Evolutionary conservation across 2,329 filamentous ascomycete genomes (phyloP).

Genomic region (Lithohypha guttulata): DNA sequence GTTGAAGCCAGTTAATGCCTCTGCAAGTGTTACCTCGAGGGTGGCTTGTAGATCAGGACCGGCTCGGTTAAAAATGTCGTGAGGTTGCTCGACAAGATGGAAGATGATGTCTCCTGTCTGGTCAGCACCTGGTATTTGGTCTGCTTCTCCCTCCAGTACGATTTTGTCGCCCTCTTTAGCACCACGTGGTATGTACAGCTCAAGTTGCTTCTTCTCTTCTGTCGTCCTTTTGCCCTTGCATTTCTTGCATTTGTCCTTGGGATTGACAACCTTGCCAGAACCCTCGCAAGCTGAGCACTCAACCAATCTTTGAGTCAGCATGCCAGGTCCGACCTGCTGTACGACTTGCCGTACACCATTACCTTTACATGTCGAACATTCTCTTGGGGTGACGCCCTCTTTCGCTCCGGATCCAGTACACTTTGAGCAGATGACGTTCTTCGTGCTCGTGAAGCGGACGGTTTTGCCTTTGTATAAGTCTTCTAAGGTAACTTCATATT

Average conservation of each 20-base stretch:
- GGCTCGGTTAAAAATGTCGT: slow-evolving; percentile 70
- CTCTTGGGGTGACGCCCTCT: slow-evolving; percentile 73
- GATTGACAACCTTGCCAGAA: slow-evolving; percentile 76
- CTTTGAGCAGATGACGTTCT: slow-evolving; percentile 76
- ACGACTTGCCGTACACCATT: slow-evolving; percentile 64
- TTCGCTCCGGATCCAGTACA: slow-evolving; percentile 89
- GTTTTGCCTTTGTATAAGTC: slow-evolving; percentile 98
- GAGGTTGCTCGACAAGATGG: slow-evolving; percentile 67
- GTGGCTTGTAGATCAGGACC: slow-evolving; percentile 77
- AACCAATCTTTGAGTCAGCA: slow-evolving; percentile 71
- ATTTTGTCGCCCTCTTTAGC: slow-evolving; percentile 70
- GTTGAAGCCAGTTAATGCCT: slow-evolving; percentile 81
- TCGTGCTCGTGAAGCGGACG: slow-evolving; percentile 89
- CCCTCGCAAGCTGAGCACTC: slow-evolving; percentile 76
- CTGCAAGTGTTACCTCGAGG: slow-evolving; percentile 67
- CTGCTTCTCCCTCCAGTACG: slow-evolving; percentile 82
- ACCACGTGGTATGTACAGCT: slow-evolving; percentile 64
- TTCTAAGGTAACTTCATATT: slow-evolving; percentile 83
- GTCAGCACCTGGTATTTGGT: slow-evolving; percentile 71
- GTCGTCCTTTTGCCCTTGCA: slow-evolving; percentile 87
- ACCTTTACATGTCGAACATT: slow-evolving; percentile 77
- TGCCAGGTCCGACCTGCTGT: slow-evolving; percentile 72
- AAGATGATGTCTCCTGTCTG: slow-evolving; percentile 91
- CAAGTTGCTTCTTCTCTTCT: slow-evolving; percentile 84
- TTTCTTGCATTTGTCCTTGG: slow-evolving; percentile 97